Percentiles rank a stretch among this genome's conserved stretches.
phyloP scores from a whole-genome alignment of 2,329 filamentous ascomycete genomes.

The Microdochium trichocladiopsis region DNA sequence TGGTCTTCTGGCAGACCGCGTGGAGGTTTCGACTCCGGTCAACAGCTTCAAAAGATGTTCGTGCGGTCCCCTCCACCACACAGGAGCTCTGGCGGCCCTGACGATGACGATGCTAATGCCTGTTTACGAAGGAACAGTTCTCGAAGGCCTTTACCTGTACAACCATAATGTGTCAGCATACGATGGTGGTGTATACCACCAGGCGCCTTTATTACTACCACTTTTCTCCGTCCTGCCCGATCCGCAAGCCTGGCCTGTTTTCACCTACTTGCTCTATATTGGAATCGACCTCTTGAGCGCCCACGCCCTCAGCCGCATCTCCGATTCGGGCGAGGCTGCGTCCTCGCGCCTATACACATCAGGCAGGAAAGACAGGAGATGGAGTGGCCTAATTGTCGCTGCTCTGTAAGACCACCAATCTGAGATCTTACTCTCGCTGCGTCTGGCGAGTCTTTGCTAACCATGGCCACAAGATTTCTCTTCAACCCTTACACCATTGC shows the following conservation, averaged over 20 bases:
- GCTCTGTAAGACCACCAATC: constrained; percentile 54
- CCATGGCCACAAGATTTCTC: constrained; percentile 55
- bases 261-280: constrained; percentile 76
- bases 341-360: constrained; percentile 74
- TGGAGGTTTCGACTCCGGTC: constrained; percentile 94
- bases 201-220: constrained; percentile 84
- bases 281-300: constrained; percentile 76
- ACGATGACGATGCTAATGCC: constrained; percentile 1
- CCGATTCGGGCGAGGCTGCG: constrained; percentile 71
- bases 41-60: constrained; percentile 96
- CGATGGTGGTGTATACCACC: constrained; percentile 77
- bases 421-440: background rate
- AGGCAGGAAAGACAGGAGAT: constrained; percentile 65
- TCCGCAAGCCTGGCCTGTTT: constrained; percentile 56
- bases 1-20: constrained; percentile 78
- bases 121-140: constrained; percentile 50
- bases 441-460: background rate
- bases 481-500: constrained; percentile 94
- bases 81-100: no score
- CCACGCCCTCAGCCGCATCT: constrained; percentile 69
- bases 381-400: constrained; percentile 68
- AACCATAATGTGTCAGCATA: constrained; percentile 95
- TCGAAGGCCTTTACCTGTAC: constrained; percentile 95
- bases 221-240: constrained; percentile 85
- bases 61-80: constrained; percentile 20